Percentiles rank a stretch among this genome's conserved stretches.
phyloP scores from a whole-genome alignment of 2,329 filamentous ascomycete genomes.

The Stemphylium vesicarium region DNA sequence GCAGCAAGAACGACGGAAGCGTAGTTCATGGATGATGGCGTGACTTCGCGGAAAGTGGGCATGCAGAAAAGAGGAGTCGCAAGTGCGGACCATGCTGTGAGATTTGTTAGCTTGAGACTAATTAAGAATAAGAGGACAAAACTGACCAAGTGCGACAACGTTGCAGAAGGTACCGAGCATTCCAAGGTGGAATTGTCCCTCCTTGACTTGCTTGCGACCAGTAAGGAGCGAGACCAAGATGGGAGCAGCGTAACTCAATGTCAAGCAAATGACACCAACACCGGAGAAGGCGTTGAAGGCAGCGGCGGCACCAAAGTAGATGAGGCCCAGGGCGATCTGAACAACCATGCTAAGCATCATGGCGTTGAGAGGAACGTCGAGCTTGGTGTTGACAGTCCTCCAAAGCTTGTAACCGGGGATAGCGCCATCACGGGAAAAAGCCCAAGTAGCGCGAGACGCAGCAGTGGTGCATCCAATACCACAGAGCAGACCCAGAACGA shows the following conservation, averaged over 20 bases:
- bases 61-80: constrained; percentile 78
- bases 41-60: constrained; percentile 69
- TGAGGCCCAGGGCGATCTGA: constrained; percentile 67
- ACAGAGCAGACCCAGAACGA: constrained; percentile 70
- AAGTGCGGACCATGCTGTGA: constrained; percentile 65
- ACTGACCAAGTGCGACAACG: constrained; percentile 66
- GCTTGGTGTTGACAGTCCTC: constrained; percentile 65
- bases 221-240: constrained; percentile 69
- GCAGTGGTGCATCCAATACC: constrained; percentile 74
- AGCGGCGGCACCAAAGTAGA: constrained; percentile 72
- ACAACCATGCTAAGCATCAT: constrained; percentile 75
- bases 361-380: constrained; percentile 72
- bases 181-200: constrained; percentile 67
- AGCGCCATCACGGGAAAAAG: constrained; percentile 73
- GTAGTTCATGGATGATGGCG: constrained; percentile 70
- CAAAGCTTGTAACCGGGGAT: constrained; percentile 68
- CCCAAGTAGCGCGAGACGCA: constrained; percentile 71
- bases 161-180: constrained; percentile 67
- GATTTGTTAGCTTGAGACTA: constrained; percentile 7
- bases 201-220: constrained; percentile 65
- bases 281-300: constrained; percentile 77
- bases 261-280: constrained; percentile 73
- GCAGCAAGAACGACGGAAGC: constrained; percentile 75
- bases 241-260: constrained; percentile 70
- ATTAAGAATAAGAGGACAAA: constrained; percentile 31